Conservation (phyloP, 805 yeast species). For the Vanderwaltozyma polyspora region DNA sequence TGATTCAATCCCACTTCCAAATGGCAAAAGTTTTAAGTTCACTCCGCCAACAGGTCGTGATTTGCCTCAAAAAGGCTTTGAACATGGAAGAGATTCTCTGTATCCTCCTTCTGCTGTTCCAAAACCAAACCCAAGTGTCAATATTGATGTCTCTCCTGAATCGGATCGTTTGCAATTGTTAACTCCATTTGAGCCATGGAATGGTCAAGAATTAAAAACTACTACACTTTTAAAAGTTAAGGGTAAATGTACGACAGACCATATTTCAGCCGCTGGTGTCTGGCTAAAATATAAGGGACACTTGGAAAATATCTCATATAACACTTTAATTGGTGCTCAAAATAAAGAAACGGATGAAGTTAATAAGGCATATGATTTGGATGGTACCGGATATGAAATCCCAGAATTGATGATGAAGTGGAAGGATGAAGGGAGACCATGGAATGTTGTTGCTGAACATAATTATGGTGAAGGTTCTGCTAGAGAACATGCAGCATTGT, state of each 20-base stretch:
- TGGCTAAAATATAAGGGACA: constrained; percentile 99
- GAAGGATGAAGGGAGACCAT: constrained; percentile 74
- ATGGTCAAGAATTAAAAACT: constrained; percentile 70
- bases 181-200: constrained; percentile 82
- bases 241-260: constrained; percentile 98
- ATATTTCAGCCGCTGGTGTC: constrained; percentile 96
- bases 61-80: constrained; percentile 70
- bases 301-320: constrained; percentile 86
- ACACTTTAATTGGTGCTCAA: constrained; percentile 93
- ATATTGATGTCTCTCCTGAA: constrained; percentile 67
- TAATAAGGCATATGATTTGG: constrained; percentile 77
- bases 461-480: constrained; percentile 99
- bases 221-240: constrained; percentile 79
- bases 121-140: constrained; percentile 42
- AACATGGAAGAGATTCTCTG: constrained; percentile 60
- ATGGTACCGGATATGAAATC: constrained; percentile 65
- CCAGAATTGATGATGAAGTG: constrained; percentile 97
- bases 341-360: constrained; percentile 96
- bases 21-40: constrained; percentile 70
- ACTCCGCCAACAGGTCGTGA: constrained; percentile 74
- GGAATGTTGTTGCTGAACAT: constrained; percentile 96
- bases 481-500: constrained; percentile 95
- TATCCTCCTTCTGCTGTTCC: constrained; percentile 37
- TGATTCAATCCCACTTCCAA: constrained; percentile 61
- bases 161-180: constrained; percentile 85